Conservation (phyloP, 1,284 basidiomycete genomes). For the Rhodotorula sp. region DNA sequence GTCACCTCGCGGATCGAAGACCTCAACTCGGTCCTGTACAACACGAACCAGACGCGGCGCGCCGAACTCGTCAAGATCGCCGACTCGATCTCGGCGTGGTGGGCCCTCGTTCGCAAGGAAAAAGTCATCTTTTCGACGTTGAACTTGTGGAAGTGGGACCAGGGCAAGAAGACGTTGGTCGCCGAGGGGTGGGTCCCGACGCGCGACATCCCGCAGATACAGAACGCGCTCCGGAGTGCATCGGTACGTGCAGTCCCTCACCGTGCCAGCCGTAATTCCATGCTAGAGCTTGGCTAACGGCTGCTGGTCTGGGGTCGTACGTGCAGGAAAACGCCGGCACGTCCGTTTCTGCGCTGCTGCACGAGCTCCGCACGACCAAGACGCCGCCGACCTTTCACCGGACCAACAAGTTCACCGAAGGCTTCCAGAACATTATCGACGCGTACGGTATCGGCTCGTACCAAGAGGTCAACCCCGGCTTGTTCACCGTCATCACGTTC, state of each 20-base stretch:
- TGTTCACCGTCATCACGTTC: conserved; percentile 53
- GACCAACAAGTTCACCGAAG: conserved; percentile 95
- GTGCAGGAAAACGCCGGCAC: conserved; percentile 86
- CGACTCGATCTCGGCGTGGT: conserved; percentile 84
- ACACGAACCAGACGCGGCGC: conserved; percentile 81
- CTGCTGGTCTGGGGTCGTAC: neutral
- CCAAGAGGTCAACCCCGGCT: conserved; percentile 95
- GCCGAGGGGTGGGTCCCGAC: conserved; percentile 99
- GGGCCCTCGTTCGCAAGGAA: conserved; percentile 91
- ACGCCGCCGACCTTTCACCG: conserved; percentile 94
- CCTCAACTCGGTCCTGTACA: conserved; percentile 83
- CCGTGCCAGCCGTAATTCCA: neutral
- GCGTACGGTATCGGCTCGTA: conserved; percentile 93
- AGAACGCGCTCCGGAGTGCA: conserved; percentile 86
- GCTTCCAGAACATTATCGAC: conserved; percentile 98
- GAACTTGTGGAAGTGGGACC: conserved; percentile 93
- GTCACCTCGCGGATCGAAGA: conserved; percentile 90
- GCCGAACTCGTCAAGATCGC: conserved; percentile 82
- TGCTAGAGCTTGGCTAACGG: neutral
- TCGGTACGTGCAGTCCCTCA: conserved; percentile 59
- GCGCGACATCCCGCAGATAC: conserved; percentile 81
- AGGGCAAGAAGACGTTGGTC: conserved; percentile 87
- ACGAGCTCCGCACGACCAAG: conserved; percentile 85
- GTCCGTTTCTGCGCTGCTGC: conserved; percentile 84
- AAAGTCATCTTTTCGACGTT: conserved; percentile 93